A percentile compares a stretch with the other conserved stretches of the same genome.
phyloP scores from a whole-genome alignment of 2,329 filamentous ascomycete species.

The Pseudogymnoascus verrucosus region DNA sequence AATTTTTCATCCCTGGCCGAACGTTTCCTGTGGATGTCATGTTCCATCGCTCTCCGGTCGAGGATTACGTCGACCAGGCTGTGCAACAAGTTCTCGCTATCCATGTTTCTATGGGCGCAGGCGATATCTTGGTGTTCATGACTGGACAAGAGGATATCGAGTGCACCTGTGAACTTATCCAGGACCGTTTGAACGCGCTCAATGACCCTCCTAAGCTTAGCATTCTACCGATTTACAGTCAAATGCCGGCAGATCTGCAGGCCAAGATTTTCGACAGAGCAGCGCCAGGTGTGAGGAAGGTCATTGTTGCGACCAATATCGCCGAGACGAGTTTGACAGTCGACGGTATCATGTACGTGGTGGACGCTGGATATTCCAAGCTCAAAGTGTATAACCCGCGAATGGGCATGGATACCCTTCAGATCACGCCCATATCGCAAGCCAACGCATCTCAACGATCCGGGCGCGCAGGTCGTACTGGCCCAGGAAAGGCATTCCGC shows the following conservation, averaged over 20 bases:
- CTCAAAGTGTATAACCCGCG: slow-evolving; percentile 97
- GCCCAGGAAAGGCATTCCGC: slow-evolving; percentile 89
- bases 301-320: slow-evolving; percentile 97
- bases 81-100: slow-evolving; percentile 95
- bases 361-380: slow-evolving; percentile 93
- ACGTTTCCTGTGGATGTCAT: slow-evolving; percentile 97
- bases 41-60: slow-evolving; percentile 88
- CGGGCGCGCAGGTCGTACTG: slow-evolving; percentile 86
- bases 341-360: slow-evolving; percentile 98
- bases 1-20: slow-evolving; percentile 91
- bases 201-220: slow-evolving; percentile 93
- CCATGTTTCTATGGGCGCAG: slow-evolving; percentile 85
- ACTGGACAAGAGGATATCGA: slow-evolving; percentile 98
- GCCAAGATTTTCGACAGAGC: slow-evolving; percentile 96
- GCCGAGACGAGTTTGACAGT: slow-evolving; percentile 97
- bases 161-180: slow-evolving; percentile 85
- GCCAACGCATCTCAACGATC: slow-evolving; percentile 92
- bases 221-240: slow-evolving; percentile 96
- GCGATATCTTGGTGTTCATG: slow-evolving; percentile 98
- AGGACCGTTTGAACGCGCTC: slow-evolving; percentile 76
- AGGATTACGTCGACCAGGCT: slow-evolving; percentile 95
- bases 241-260: slow-evolving; percentile 97
- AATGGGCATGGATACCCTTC: slow-evolving; percentile 98
- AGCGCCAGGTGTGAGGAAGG: slow-evolving; percentile 83
- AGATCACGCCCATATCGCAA: slow-evolving; percentile 95